A percentile compares a stretch with the other conserved stretches of the same genome.
Conservation (phyloP, 148 eudicot genomes). For the Fallopia convolvulus region DNA sequence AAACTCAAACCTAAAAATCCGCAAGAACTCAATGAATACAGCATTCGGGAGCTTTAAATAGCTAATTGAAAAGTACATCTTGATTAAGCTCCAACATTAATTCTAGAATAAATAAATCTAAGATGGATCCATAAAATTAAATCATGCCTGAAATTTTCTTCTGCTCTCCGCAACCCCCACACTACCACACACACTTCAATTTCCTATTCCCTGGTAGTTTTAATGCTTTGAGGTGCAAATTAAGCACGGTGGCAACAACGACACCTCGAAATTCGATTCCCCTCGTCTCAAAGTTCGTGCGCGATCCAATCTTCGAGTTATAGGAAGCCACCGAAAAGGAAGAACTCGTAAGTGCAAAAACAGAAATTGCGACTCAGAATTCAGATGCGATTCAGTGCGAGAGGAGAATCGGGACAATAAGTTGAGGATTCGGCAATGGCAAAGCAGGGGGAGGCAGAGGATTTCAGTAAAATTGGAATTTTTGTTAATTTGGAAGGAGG, state of each 20-base stretch:
- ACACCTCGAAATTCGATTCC: constrained; percentile 1
- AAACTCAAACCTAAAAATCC: background rate
- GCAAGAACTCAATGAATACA: background rate
- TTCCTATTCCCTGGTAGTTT: background rate
- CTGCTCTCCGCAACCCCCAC: background rate
- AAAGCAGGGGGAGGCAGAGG: background rate
- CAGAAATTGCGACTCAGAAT: background rate
- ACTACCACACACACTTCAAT: background rate
- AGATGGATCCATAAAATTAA: background rate
- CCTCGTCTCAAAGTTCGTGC: background rate
- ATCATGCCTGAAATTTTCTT: background rate
- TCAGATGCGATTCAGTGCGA: background rate
- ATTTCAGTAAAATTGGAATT: constrained; percentile 5
- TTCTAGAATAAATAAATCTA: background rate
- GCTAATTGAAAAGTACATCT: background rate
- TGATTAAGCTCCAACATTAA: background rate
- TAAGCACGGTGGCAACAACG: background rate
- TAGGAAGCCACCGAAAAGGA: background rate
- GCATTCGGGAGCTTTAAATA: background rate
- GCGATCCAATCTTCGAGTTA: constrained; percentile 2
- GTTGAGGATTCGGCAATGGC: constrained; percentile 11
- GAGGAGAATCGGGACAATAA: background rate
- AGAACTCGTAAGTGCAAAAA: background rate
- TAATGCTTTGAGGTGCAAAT: background rate
- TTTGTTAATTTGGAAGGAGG: background rate